A percentile compares a stretch with the other conserved stretches of the same genome.
phyloP scores from a whole-genome alignment of 2,329 filamentous ascomycete species.

The Alternaria arbusti region DNA sequence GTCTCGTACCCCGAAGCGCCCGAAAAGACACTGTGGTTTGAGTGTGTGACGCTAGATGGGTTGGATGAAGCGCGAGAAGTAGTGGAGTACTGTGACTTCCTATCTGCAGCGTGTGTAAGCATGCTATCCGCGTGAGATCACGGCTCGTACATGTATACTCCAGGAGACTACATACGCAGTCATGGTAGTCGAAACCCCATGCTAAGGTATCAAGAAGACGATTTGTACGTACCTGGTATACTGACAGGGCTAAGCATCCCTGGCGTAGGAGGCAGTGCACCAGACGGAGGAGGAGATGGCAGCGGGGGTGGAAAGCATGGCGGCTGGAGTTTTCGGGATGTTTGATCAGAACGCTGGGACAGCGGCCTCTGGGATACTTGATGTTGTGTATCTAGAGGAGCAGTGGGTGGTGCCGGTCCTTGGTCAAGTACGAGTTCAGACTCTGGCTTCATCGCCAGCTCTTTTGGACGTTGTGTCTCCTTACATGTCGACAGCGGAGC shows the following conservation, averaged over 20 bases:
- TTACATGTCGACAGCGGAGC: constrained; percentile 19
- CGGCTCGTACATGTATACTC: neutral
- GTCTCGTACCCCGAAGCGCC: constrained; percentile 24
- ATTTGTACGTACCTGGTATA: constrained; percentile 26
- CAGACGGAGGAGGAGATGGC: constrained; percentile 25
- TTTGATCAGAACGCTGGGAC: constrained; percentile 3
- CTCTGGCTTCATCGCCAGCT: neutral
- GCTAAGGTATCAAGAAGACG: neutral
- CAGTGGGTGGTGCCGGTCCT: constrained; percentile 20
- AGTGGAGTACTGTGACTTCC: constrained; percentile 23
- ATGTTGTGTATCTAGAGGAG: constrained; percentile 12
- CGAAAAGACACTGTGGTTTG: constrained; percentile 29
- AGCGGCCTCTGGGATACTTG: constrained; percentile 4
- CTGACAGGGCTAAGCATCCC: constrained; percentile 5
- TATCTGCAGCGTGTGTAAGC: constrained; percentile 15
- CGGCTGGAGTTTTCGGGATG: constrained; percentile 12
- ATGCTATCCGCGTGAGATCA: neutral
- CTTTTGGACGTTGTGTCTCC: constrained; percentile 4
- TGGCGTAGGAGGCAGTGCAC: constrained; percentile 25
- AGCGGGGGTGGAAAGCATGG: constrained; percentile 21
- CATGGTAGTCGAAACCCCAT: neutral
- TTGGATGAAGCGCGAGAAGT: constrained; percentile 26
- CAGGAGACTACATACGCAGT: neutral
- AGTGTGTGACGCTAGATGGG: constrained; percentile 21
- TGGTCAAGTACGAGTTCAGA: constrained; percentile 7